Evolutionary conservation across 140 eudicot species (phyloP).

Genomic region (Erigeron philadelphicus): DNA sequence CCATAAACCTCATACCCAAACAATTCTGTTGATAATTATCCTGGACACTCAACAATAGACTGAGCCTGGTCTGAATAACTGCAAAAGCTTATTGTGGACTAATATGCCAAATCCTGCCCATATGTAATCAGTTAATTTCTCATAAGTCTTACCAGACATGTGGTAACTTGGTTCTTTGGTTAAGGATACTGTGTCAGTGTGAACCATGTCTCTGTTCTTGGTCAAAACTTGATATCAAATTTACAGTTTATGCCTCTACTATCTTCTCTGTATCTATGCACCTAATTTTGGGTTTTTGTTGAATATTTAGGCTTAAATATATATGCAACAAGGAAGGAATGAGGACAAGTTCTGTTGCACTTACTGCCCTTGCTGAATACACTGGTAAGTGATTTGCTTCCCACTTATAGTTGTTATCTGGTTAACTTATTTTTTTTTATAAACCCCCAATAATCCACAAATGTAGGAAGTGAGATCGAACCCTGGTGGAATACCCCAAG

Average conservation of each 20-base stretch:
- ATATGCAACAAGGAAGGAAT: constrained; percentile 81
- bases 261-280: background rate
- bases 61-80: constrained; percentile 1
- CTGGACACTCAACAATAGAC: constrained; percentile 4
- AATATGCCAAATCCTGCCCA: constrained; percentile 1
- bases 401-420: background rate
- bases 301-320: constrained; percentile 62
- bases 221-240: background rate
- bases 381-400: constrained; percentile 47
- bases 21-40: background rate
- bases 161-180: background rate
- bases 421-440: no score
- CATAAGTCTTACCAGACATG: background rate
- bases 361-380: constrained; percentile 80
- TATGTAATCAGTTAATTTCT: background rate
- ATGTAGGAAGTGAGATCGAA: no score
- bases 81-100: constrained; percentile 13
- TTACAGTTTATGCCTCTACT: background rate
- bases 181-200: constrained; percentile 10
- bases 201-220: constrained; percentile 1
- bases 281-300: constrained; percentile 7
- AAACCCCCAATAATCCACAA: no score
- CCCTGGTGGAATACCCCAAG: no score
- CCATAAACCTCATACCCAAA: background rate
- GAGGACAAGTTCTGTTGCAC: constrained; percentile 75